Evolutionary conservation across 108 stramenopile species (phyloP).

Genomic region (Fistulifera pelliculosa): DNA sequence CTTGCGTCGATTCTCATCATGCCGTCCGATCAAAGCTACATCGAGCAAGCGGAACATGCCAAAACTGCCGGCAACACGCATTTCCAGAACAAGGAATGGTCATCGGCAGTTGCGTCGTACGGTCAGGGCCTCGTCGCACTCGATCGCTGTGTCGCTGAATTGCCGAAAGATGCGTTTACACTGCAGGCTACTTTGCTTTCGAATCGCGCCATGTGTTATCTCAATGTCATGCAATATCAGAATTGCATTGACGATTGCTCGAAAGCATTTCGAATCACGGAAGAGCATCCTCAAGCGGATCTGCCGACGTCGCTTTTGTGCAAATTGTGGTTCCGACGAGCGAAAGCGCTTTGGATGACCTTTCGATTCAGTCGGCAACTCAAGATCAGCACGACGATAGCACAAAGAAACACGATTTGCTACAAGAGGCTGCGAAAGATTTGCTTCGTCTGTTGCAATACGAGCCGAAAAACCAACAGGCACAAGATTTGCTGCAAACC

Average conservation of each 20-base stretch:
- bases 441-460: slow-evolving; percentile 46
- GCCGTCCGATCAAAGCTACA: slow-evolving; percentile 29
- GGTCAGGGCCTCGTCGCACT: slow-evolving; percentile 36
- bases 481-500: slow-evolving; percentile 39
- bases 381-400: slow-evolving; percentile 11
- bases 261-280: slow-evolving; percentile 25
- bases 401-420: slow-evolving; percentile 25
- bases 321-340: slow-evolving; percentile 71
- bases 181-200: slow-evolving; percentile 48
- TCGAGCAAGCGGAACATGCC: slow-evolving; percentile 24
- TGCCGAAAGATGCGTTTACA: slow-evolving; percentile 1
- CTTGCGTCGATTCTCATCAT: slow-evolving; percentile 5
- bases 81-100: slow-evolving; percentile 53
- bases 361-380: slow-evolving; percentile 19
- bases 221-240: slow-evolving; percentile 37
- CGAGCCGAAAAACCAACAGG: slow-evolving; percentile 62
- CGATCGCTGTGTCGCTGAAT: slow-evolving; percentile 11
- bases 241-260: slow-evolving; percentile 66
- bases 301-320: slow-evolving; percentile 24
- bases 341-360: slow-evolving; percentile 35
- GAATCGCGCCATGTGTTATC: slow-evolving; percentile 70
- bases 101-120: slow-evolving; percentile 35
- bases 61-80: slow-evolving; percentile 60
- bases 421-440: slow-evolving; percentile 69
- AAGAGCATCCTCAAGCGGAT: slow-evolving; percentile 11